Base-by-base conservation (phyloP, 805 yeast genomes). In the Wickerhamomyces rabaulensis region DNA sequence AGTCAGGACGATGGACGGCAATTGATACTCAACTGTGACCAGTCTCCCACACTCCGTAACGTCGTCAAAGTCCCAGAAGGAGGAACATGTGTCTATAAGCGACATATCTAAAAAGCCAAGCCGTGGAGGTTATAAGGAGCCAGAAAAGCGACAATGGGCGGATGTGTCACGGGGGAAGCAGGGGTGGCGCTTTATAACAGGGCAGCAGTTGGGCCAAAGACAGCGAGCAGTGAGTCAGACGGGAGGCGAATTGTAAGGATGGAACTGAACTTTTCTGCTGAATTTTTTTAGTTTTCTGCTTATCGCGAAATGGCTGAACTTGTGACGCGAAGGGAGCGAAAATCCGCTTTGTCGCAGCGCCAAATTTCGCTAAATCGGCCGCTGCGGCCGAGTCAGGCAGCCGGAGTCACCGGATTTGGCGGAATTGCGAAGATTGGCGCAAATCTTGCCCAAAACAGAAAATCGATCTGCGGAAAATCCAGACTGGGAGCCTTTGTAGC, bases 31-130 rank as follows among this genome's bases (percentile, higher is more conserved):
- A 35, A 79, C 56, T 50, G 64, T 60, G 56, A 58, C 52, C 19
- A 66, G 64, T 41, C 81, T 68, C 6, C 76, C 76, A 56, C 84
- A 79, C 15, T 58, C 57, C 1, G 84, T 75, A 37, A 83, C 58
- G 60, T 83, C 89, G 56, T 83, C 89, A 49, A 73, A 78, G 51
- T 69, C 65, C 88, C 89, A 83, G 31, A 67, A 35, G 40, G 47
- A 39, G 9, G 42, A 25, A 12, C 36, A 33, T 16, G 4, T 21
- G 29, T 35, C 27, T 37, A 26, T 13, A 27, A 20, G 26, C 25
- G 20, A 19, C 43, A 40, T 40, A 20, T 26, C 37, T 25, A 17
- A 12, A 21, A 39, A 22, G 13, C 13, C 16, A 16, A 39, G 19
- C 27, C 13, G 20, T 2, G 20, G 20, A 16, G 20, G 10, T 17